phyloP scores from a whole-genome alignment of 2,329 filamentous ascomycete species.

The Paecilomyces variotii region DNA sequence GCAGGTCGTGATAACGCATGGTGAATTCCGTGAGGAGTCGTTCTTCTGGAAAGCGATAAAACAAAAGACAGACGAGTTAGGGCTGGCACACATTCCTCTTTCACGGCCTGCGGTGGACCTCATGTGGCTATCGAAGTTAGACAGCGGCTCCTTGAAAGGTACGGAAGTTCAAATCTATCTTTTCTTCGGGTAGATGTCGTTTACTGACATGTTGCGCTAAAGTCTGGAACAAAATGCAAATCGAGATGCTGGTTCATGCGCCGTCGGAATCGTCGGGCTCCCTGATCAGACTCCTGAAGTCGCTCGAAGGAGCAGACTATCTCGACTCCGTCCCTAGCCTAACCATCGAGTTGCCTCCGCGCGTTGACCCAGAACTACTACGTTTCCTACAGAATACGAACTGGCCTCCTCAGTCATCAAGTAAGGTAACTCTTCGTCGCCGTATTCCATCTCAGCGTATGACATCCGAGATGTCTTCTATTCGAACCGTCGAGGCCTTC shows the following conservation, averaged over 20 bases:
- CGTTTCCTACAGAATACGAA: slow-evolving; percentile 55
- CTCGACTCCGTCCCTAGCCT: slow-evolving; percentile 63
- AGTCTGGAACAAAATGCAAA: slow-evolving; percentile 69
- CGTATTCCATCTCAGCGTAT: slow-evolving; percentile 56
- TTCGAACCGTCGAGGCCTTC: slow-evolving; percentile 76
- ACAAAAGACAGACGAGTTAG: slow-evolving; percentile 44
- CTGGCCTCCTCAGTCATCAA: slow-evolving; percentile 54
- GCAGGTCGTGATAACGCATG: slow-evolving; percentile 67
- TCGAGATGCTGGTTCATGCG: slow-evolving; percentile 81
- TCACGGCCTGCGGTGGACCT: slow-evolving; percentile 55
- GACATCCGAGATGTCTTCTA: slow-evolving; percentile 61
- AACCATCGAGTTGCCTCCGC: slow-evolving; percentile 72
- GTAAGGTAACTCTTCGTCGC: slow-evolving; percentile 60
- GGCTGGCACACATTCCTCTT: slow-evolving; percentile 65
- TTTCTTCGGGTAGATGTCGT: not conserved
- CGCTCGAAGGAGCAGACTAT: slow-evolving; percentile 68
- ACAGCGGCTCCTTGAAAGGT: slow-evolving; percentile 62
- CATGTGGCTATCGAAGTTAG: slow-evolving; percentile 71
- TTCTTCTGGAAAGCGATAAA: slow-evolving; percentile 59
- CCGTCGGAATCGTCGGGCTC: slow-evolving; percentile 62
- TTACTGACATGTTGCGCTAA: slow-evolving; percentile 9
- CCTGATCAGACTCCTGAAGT: slow-evolving; percentile 67
- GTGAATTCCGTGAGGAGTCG: slow-evolving; percentile 55
- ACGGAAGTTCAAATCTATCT: slow-evolving; percentile 14
- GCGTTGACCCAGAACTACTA: slow-evolving; percentile 58